phyloP scores from a whole-genome alignment of 1,139 yeast species.

The Kluyveromyces marxianus region DNA sequence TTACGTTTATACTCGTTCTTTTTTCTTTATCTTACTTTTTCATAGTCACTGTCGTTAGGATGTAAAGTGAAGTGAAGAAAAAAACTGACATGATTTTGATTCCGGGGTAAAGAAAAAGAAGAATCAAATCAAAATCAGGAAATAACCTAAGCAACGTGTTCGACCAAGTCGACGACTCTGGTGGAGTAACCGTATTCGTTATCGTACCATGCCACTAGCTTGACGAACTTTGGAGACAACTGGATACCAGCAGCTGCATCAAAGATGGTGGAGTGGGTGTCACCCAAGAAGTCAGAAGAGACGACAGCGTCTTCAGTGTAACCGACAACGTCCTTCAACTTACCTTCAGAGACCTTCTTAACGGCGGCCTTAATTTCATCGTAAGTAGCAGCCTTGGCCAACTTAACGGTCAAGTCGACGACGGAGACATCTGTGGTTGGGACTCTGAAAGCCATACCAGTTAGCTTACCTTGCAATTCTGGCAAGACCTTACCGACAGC shows the following conservation, averaged over 20 bases:
- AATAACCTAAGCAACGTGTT: conserved; percentile 50
- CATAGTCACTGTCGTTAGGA: too few relatives aligned
- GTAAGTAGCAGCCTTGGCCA: conserved; percentile 62
- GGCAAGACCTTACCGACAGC: conserved; percentile 89
- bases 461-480: conserved; percentile 76
- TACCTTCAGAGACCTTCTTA: conserved; percentile 65
- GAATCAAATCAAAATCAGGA: not conserved
- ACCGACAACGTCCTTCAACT: conserved; percentile 67
- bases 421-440: conserved; percentile 86
- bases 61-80: too few relatives aligned
- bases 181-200: conserved; percentile 87
- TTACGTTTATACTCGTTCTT: too few relatives aligned
- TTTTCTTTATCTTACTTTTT: too few relatives aligned
- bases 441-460: conserved; percentile 86
- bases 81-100: too few relatives aligned
- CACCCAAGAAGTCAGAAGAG: conserved; percentile 75
- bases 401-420: conserved; percentile 65
- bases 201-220: conserved; percentile 83
- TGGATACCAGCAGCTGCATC: conserved; percentile 82
- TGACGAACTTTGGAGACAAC: conserved; percentile 77
- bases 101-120: too few relatives aligned
- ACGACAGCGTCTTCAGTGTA: conserved; percentile 85
- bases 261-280: conserved; percentile 69
- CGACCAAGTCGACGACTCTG: conserved; percentile 80
- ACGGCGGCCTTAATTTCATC: conserved; percentile 67